phyloP scores from a whole-genome alignment of 345 rosid genomes.

The rapeseed (Brassica napus) region Da-Ae NC_063436.1:15582001-15582500 shows the following conservation, averaged over 20 bases:
- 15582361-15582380: conserved; percentile 44
- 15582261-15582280: conserved; percentile 97
- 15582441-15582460: conserved; percentile 85
- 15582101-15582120: conserved; percentile 57
- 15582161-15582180: conserved; percentile 89
- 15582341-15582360: conserved; percentile 94
- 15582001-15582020: conserved; percentile 87
- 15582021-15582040: conserved; percentile 81
- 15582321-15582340: conserved; percentile 88
- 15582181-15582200: conserved; percentile 83
- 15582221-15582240: conserved; percentile 83
- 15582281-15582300: conserved; percentile 95
- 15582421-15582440: conserved; percentile 9
- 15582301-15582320: conserved; percentile 88
- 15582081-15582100: conserved; percentile 57
- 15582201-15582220: conserved; percentile 96
- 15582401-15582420: conserved; percentile 7
- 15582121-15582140: conserved; percentile 90
- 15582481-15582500: conserved; percentile 82
- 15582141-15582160: conserved; percentile 87
- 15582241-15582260: conserved; percentile 93
- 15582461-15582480: conserved; percentile 81
- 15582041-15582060: conserved; percentile 89
- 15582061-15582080: conserved; percentile 84
- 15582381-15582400: conserved; percentile 30